phyloP scores from a whole-genome alignment of 106 monocot species.

The Acorus gramineus region DNA sequence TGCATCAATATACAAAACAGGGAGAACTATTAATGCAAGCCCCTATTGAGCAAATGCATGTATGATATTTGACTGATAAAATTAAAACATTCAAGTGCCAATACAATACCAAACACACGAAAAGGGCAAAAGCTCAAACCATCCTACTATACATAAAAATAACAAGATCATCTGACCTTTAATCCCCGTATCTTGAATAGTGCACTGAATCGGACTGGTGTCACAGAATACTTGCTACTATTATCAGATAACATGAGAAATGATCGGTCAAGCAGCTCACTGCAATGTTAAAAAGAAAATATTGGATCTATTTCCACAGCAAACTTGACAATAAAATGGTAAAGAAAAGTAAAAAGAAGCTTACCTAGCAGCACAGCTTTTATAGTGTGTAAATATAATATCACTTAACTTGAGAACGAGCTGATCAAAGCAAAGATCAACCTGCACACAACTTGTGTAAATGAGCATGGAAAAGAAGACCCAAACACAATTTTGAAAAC shows the following conservation, averaged over 20 bases:
- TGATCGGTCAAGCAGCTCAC: constrained; percentile 70
- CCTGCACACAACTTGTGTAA: constrained; percentile 25
- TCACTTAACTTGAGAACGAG: constrained; percentile 82
- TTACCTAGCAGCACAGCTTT: constrained; percentile 87
- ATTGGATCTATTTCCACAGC: background rate
- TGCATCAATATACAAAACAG: too few species aligned
- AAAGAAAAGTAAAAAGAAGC: background rate
- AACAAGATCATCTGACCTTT: constrained; percentile 33
- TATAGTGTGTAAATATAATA: constrained; percentile 81
- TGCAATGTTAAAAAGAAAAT: constrained; percentile 22
- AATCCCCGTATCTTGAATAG: constrained; percentile 84
- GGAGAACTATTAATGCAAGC: too few species aligned
- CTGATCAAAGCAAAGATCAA: constrained; percentile 93
- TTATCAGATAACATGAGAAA: constrained; percentile 59
- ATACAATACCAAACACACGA: background rate
- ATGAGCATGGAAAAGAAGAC: too few species aligned
- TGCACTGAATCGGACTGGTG: constrained; percentile 52
- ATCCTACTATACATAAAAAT: background rate
- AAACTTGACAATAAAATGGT: background rate
- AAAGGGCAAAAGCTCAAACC: background rate
- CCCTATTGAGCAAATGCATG: too few species aligned
- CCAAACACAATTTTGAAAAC: too few species aligned
- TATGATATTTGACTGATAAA: too few species aligned
- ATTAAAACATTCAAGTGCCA: too few species aligned
- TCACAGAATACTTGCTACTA: constrained; percentile 49